Evolutionary conservation across 2,329 filamentous ascomycete genomes (phyloP).

Genomic region (Cladobotryum protrusum): DNA sequence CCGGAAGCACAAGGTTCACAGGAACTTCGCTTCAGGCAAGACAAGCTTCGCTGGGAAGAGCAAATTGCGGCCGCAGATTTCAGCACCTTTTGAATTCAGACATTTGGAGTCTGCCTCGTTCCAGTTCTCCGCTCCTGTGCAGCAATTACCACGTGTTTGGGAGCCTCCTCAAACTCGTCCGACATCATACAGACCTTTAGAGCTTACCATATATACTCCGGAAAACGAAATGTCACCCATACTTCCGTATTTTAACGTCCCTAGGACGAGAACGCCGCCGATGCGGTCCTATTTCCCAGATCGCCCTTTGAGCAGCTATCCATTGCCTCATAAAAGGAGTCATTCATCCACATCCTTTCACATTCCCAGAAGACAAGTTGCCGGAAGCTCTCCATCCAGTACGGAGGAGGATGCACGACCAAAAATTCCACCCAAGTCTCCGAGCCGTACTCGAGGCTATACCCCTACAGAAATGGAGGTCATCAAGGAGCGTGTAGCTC

Average conservation of each 20-base stretch:
- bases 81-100: constrained; percentile 53
- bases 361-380: constrained; percentile 41
- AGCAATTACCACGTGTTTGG: constrained; percentile 8
- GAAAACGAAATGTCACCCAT: constrained; percentile 47
- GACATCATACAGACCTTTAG: constrained; percentile 46
- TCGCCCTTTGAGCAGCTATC: constrained; percentile 26
- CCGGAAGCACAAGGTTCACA: constrained; percentile 16
- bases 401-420: constrained; percentile 22
- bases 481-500: constrained; percentile 50
- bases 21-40: constrained; percentile 28
- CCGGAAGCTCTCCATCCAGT: constrained; percentile 18
- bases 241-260: constrained; percentile 43
- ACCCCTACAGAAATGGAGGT: constrained; percentile 43
- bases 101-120: constrained; percentile 48
- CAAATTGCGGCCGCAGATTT: constrained; percentile 48
- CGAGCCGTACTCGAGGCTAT: constrained; percentile 34
- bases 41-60: constrained; percentile 41
- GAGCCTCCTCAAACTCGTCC: constrained; percentile 22
- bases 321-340: constrained; percentile 35
- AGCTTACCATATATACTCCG: constrained; percentile 47
- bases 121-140: constrained; percentile 25
- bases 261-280: constrained; percentile 33
- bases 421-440: constrained; percentile 38
- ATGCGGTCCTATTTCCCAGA: constrained; percentile 29
- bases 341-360: constrained; percentile 52